Evolutionary conservation across 441 rosid species (phyloP).

Genomic region (Eugenia klotzschiana): DNA sequence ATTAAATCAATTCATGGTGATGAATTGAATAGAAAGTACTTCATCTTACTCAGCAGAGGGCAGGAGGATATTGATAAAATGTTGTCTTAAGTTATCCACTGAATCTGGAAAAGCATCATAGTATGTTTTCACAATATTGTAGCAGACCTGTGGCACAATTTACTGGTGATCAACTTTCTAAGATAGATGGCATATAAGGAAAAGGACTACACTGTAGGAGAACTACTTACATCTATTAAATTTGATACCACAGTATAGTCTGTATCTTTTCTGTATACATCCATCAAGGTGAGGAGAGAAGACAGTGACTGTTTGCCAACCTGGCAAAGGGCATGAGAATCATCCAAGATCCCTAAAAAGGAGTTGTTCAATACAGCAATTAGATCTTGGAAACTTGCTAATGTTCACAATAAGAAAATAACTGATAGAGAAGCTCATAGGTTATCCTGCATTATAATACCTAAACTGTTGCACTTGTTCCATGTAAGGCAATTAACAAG

Average conservation of each 20-base stretch:
- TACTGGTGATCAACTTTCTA: background rate
- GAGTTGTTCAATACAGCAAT: background rate
- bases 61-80: conserved; percentile 12
- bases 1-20: background rate
- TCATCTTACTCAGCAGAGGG: conserved; percentile 16
- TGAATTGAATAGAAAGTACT: background rate
- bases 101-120: conserved; percentile 15
- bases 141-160: conserved; percentile 11
- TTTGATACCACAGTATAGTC: conserved; percentile 12
- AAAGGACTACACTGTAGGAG: background rate
- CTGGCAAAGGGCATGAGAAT: conserved; percentile 17
- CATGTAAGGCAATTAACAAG: background rate
- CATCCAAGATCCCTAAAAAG: conserved; percentile 20
- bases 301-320: conserved; percentile 12
- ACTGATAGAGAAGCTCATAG: background rate
- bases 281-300: conserved; percentile 16
- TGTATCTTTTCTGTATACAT: conserved; percentile 9
- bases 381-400: background rate
- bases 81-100: conserved; percentile 11
- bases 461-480: background rate
- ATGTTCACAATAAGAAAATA: background rate
- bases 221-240: conserved; percentile 13
- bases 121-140: conserved; percentile 9
- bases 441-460: background rate
- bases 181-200: background rate